Evolutionary conservation across 306 rosid species (phyloP), one percentile per base, ranked within the genome.

Genomic region (Trifolium dubium): DNA sequence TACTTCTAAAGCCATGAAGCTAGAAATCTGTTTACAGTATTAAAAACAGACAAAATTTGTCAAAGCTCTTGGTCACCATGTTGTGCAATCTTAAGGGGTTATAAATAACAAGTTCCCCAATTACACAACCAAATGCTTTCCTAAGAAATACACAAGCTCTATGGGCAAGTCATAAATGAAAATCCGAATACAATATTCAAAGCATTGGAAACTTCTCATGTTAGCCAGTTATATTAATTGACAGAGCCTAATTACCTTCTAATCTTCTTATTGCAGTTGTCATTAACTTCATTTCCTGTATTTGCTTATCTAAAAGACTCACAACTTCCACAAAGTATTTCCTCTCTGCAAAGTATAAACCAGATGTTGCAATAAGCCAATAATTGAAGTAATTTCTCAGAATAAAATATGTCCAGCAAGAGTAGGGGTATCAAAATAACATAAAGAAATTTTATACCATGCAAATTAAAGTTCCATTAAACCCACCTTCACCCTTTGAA

Each of bases 231-330:
- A 67, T 64, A 79, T 67, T 76, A 79, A 73, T 78, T 68, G 46
- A 28, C 6, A 80, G 62, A 31, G 55, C 62, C 29, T 54, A 39
- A 74, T 49, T 86, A 95, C 99, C 99, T 92, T 95, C 98, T 86
- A 95, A 64, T 86, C 86, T 83, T 77, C 75, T 82, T 59, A 95
- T 76, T 62, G 92, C 87, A 82, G 79, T 86, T 67, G 90, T 85
- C 98, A 95, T 90, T 64, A 84, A 83, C 88, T 90, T 95, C 96
- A 92, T 90, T 86, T 95, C 97, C 76, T 85, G 93, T 66, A 92
- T 84, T 84, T 95, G 99, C 65, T 81, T 77, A 75, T 89, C 83
- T 76, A 93, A 82, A 83, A 86, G 83, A 63, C 79, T 77, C 63
- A 83, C 78, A 80, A 86, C 89, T 61, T 87, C 96, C 69, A 71